Base-by-base conservation (phyloP, 306 rosid genomes). In the Trifolium repens region DNA sequence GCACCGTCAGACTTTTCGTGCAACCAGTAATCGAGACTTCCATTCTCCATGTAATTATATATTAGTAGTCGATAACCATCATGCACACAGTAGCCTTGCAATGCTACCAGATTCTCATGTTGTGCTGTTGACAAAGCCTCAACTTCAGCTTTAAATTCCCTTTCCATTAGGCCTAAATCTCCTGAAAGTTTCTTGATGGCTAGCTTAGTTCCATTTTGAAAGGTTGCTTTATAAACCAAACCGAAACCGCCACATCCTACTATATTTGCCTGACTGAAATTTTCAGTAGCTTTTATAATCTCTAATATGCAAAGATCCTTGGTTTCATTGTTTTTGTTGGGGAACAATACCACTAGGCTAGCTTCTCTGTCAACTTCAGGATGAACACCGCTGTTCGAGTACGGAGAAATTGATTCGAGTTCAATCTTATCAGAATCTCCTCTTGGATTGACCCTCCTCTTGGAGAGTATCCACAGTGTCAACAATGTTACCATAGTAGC, bases 131-230 rank as follows among this genome's bases (percentile, higher is more conserved):
- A 94, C 69, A 94, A 80, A 66, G 90, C 97, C 89, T 91, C 94
- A 7, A 94, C 97, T 74, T 94, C 98, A 30, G 98, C 98, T 82
- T 81, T 85, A 46, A 94, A 94, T 81, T 94, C 98, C 89, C 98
- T 89, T 69, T 94, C 98, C 93, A 94, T 90, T 27, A 91, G 87
- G 57, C 96, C 98, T 83, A 88, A 66, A 79, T 94, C 97, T 67
- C 98, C 98, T 60, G 98, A 94, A 78, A 91, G 97, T 69, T 90
- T 94, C 86, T 94, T 94, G 78, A 94, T 86, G 73, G 98, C 98
- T 57, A 94, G 75, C 27, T 71, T 86, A 32, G 85, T 87, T 73
- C 97, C 98, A 72, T 89, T 78, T 26, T 88, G 83, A 67, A 93
- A 79, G 15, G 84, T 88, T 79, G 98, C 98, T 75, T 87, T 93